These are phyloP conservation scores for Escallonia rubra DNA, from an alignment of 129 eudicot genomes.

Conservation along the genomic window DNA sequence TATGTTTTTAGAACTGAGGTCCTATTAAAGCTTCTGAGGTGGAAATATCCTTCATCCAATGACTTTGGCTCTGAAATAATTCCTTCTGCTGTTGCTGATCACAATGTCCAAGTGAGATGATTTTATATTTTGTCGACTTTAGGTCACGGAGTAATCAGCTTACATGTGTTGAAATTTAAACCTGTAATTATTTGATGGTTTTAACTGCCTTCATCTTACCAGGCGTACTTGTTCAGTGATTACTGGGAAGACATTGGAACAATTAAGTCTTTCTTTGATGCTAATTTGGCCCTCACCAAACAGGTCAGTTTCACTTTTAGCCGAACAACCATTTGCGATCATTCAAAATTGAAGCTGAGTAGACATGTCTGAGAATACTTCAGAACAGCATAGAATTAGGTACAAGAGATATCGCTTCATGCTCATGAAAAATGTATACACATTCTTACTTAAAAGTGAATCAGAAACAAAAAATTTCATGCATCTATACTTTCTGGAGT, in stretches of 20 bases:
- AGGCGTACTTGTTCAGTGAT: constrained; percentile 84
- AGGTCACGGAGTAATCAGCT: neutral
- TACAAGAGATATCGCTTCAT: too few species aligned
- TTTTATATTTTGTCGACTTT: neutral
- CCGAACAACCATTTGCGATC: neutral
- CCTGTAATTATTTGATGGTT: neutral
- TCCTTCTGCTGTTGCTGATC: constrained; percentile 69
- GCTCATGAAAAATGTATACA: too few species aligned
- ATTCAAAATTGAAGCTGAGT: neutral
- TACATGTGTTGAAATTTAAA: neutral
- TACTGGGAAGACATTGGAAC: constrained; percentile 99
- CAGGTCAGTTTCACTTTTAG: constrained; percentile 42
- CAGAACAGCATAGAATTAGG: too few species aligned
- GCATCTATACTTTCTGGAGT: too few species aligned
- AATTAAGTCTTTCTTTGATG: constrained; percentile 73
- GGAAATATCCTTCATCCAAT: constrained; percentile 63
- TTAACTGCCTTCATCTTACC: neutral
- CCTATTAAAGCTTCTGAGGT: constrained; percentile 50
- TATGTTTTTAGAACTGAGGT: constrained; percentile 85
- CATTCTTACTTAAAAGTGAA: too few species aligned
- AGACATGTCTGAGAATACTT: too few species aligned
- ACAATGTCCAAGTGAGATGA: constrained; percentile 75
- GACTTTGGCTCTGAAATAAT: constrained; percentile 94
- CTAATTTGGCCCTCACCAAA: constrained; percentile 84
- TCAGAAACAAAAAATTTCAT: too few species aligned